Evolutionary conservation across 495 filamentous ascomycete species (phyloP), one percentile per base, ranked within the genome.

Genomic region (Hyaloscypha hepaticicola): DNA sequence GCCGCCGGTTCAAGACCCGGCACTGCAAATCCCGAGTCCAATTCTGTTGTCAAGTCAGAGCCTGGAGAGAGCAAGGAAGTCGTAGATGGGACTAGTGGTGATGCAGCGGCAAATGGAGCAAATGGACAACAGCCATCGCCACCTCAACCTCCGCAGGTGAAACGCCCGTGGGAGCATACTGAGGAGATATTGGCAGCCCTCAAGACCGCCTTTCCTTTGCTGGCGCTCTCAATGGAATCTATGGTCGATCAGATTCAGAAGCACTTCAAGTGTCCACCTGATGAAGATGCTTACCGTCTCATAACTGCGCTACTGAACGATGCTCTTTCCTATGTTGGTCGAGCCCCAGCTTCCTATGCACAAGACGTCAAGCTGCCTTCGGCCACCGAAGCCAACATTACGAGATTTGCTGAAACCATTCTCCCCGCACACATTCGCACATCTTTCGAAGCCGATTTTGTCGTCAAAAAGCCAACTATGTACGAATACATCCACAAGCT

Each of bases 231-330:
- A 2, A 97, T 99, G 93, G 96, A 99, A 78, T 96, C 93, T 0
- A 98, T 99, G 94, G 92, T 97, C 31, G 96, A 99, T 72, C 92
- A 97, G 76, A 97, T 98, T 67, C 87, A 90, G 75, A 97, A 97
- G 82, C 88, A 98, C 76, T 98, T 98, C 85, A 98, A 97, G 74
- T 97, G 94, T 72, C 94, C 93, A 28, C 93, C 94, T 0, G 96
- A 99, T 69, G 96, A 99, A 72, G 96, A 99, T 77, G 96, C 96
- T 7, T 98, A 97, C 74, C 86, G 96, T 21, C 82, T 99, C n/a
- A 98, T 99, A 62, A 93, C 97, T 29, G 96, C 96, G 16, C 83
- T 99, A 14, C 83, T 99, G 16, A 98, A 97, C 72, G 96, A 99
- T 75, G 96, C 89, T 2, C 73, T 99, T 64, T 81, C 87, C 62